Evolutionary conservation across 2,329 filamentous ascomycete species (phyloP), one percentile per base, ranked within the genome.

Genomic region (Aspergillus neotritici): DNA sequence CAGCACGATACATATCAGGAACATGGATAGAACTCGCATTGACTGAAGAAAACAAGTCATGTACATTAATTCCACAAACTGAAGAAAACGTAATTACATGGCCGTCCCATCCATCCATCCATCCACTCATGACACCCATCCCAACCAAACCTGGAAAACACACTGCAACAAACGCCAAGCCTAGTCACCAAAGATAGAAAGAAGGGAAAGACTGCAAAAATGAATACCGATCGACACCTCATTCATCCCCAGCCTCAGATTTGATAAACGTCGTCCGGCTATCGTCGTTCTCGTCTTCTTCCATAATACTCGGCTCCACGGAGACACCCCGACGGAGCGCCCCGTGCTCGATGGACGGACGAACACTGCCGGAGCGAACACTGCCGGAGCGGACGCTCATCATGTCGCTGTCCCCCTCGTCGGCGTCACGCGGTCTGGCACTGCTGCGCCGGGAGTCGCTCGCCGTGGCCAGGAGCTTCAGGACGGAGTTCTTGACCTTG

Each of bases 401-500:
- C 12, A 53, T 47, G 43, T 65, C 62, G 15, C 50, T 62, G 25
- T 61, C 63, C 36, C 46, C 44, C 32, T 62, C 62, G 7, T 59
- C 61, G 2, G 55, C 59, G 16, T 64, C 63, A 4, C 62, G 56
- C n/a, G 56, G 58, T 25, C 60, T 51, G 2, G 52, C 54, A 31
- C 62, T 68, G 28, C 55, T 53, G 13, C 58, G 56, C 6, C 63
- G 59, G 34, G 51, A 47, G 17, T 64, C 57, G 75, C 78, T 15
- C 76, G 78, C 11, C 77, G 78, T 57, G 17, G 66, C 62, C 13
- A 70, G 50, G 14, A 70, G 57, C 51, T 70, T 70, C 14, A 70
- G 54, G 8, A 69, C 56, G 2, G 64, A 51, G 38, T 70, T 72
- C 57, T 70, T 72, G 29, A 65, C 65, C 52, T 73, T 73, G 38